Percentiles rank a stretch among this genome's conserved stretches.
These are phyloP conservation scores for Endotrypanum monterogeii DNA, from an alignment of 208 protist species.

Conservation along the genomic window DNA sequence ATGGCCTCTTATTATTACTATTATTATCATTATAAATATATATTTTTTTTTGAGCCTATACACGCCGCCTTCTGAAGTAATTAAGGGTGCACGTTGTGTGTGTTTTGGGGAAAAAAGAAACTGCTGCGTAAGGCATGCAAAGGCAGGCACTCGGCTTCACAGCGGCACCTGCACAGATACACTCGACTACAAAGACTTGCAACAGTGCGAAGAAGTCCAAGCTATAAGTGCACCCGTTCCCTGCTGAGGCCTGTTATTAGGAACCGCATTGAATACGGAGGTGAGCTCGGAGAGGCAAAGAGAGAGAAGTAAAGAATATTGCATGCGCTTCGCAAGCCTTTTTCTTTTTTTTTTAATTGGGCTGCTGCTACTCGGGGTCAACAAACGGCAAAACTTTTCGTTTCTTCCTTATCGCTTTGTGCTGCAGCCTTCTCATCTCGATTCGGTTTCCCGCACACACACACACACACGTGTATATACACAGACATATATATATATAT, in stretches of 20 bases:
- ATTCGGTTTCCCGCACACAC: no score
- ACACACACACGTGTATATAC: background rate
- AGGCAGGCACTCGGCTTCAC: background rate
- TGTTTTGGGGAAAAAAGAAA: background rate
- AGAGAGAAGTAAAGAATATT: background rate
- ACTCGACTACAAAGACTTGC: background rate
- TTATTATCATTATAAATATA: no score
- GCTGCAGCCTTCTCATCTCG: background rate
- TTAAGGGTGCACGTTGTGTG: background rate
- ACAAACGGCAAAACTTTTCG: background rate
- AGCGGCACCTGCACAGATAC: background rate
- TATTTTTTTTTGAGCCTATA: no score
- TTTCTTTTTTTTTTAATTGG: background rate
- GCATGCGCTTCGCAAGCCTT: background rate
- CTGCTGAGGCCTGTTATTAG: background rate
- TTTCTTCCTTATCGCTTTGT: background rate
- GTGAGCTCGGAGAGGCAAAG: background rate
- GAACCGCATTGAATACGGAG: background rate
- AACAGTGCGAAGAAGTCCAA: background rate
- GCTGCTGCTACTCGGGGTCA: background rate
- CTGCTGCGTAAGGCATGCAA: background rate
- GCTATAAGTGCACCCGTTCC: background rate
- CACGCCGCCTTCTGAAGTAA: no score
- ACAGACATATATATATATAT: slow-evolving; percentile 3
- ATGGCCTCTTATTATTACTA: background rate